Evolutionary conservation across 2,329 filamentous ascomycete species (phyloP).

Genomic region (Paecilomyces fulvus): DNA sequence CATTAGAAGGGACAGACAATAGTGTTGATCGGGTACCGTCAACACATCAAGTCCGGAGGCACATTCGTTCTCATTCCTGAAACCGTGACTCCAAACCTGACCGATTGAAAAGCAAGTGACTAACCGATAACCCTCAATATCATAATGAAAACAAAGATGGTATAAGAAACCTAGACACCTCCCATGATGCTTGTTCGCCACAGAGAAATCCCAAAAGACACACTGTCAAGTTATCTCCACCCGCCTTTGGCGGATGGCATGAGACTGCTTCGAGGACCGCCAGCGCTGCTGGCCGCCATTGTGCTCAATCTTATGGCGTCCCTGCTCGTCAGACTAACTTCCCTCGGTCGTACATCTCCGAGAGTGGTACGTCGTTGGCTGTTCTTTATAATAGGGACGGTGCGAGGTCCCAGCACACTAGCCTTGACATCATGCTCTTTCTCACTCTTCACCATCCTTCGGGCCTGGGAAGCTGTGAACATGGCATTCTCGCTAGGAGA

Average conservation of each 20-base stretch:
- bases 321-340: constrained; percentile 28
- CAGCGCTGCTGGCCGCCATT: constrained; percentile 26
- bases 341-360: constrained; percentile 32
- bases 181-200: constrained; percentile 12
- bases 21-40: background rate
- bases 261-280: constrained; percentile 22
- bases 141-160: constrained; percentile 14
- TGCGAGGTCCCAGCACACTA: constrained; percentile 55
- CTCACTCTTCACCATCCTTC: constrained; percentile 57
- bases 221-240: constrained; percentile 16
- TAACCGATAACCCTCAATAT: background rate
- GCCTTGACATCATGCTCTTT: constrained; percentile 48
- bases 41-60: background rate
- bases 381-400: constrained; percentile 50
- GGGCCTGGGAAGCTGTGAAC: constrained; percentile 58
- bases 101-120: background rate
- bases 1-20: background rate
- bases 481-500: constrained; percentile 51
- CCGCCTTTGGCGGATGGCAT: constrained; percentile 17
- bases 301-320: constrained; percentile 32
- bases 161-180: constrained; percentile 23
- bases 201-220: constrained; percentile 7
- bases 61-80: background rate
- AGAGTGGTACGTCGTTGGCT: constrained; percentile 35
- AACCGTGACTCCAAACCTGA: constrained; percentile 3